A percentile compares a stretch with the other conserved stretches of the same genome.
These are phyloP conservation scores for Fusarium globosum DNA, from an alignment of 2,329 filamentous ascomycete species.

Conservation along the genomic window DNA sequence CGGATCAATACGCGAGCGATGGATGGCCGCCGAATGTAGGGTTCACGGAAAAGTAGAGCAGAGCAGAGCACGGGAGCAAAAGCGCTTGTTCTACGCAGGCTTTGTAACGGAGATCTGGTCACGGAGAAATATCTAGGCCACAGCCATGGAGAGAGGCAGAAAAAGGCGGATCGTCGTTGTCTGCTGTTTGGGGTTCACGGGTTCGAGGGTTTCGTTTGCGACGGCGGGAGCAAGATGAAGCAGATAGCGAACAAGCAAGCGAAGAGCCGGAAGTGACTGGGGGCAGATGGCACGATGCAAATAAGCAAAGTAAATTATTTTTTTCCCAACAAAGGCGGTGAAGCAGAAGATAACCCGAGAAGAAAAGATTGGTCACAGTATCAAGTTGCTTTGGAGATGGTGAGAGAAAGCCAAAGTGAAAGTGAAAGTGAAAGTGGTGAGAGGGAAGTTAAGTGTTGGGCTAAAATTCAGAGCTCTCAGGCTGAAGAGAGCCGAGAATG, in stretches of 20 bases:
- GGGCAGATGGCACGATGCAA: slow-evolving; percentile 3
- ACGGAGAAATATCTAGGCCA: slow-evolving; percentile 26
- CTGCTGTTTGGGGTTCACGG: slow-evolving; percentile 21
- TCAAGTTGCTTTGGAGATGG: slow-evolving; percentile 14
- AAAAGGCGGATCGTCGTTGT: slow-evolving; percentile 4
- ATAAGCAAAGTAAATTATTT: slow-evolving; percentile 10
- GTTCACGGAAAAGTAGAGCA: slow-evolving; percentile 19
- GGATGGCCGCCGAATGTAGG: slow-evolving; percentile 17
- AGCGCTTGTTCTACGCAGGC: slow-evolving; percentile 36
- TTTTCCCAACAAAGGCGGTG: slow-evolving; percentile 13
- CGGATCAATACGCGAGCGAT: slow-evolving; percentile 19
- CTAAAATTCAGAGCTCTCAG: slow-evolving; percentile 41
- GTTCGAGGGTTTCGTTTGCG: slow-evolving; percentile 27
- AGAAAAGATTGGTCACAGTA: slow-evolving; percentile 26
- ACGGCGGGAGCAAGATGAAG: slow-evolving; percentile 18
- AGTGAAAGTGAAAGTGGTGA: slow-evolving; percentile 16
- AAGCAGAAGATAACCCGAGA: not conserved
- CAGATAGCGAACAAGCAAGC: slow-evolving; percentile 17
- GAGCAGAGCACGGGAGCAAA: slow-evolving; percentile 25
- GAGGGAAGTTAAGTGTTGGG: slow-evolving; percentile 34
- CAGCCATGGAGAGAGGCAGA: slow-evolving; percentile 32
- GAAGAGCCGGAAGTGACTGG: slow-evolving; percentile 4
- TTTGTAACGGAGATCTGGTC: slow-evolving; percentile 23
- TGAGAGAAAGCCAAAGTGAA: slow-evolving; percentile 2
- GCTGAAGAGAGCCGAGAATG: slow-evolving; percentile 35